phyloP scores from a whole-genome alignment of 2,329 filamentous ascomycete genomes.

The Diplodia seriata region DNA sequence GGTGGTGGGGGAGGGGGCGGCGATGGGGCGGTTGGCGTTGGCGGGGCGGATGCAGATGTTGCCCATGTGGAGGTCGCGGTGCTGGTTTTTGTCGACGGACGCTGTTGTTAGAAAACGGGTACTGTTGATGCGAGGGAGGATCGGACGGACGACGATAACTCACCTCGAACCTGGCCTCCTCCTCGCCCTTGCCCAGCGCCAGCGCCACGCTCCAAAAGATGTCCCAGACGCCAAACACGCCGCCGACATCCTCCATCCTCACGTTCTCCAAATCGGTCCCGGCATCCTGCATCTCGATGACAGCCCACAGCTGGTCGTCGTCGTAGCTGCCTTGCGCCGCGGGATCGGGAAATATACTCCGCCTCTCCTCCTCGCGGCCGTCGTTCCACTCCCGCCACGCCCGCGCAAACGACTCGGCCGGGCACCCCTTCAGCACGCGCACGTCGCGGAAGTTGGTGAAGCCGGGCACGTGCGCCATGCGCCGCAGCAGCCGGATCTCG shows the following conservation, averaged over 20 bases:
- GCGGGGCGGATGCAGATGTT: slow-evolving; percentile 64
- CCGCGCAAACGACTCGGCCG: slow-evolving; percentile 57
- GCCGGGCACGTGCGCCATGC: slow-evolving; percentile 65
- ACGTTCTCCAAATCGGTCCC: slow-evolving; percentile 59
- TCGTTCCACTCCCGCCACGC: slow-evolving; percentile 57
- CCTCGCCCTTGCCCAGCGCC: slow-evolving; percentile 67
- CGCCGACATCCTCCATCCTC: slow-evolving; percentile 40
- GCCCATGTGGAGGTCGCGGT: slow-evolving; percentile 71
- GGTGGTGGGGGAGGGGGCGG: slow-evolving; percentile 40
- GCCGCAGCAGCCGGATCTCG: slow-evolving; percentile 62
- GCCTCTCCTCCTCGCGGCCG: slow-evolving; percentile 51
- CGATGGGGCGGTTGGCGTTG: slow-evolving; percentile 36
- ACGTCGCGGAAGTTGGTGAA: slow-evolving; percentile 68
- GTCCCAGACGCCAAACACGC: slow-evolving; percentile 62
- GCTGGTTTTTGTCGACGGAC: slow-evolving; percentile 43
- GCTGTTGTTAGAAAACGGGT: neutral
- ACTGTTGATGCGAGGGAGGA: neutral
- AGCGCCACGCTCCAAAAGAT: slow-evolving; percentile 72
- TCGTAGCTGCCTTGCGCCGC: slow-evolving; percentile 60
- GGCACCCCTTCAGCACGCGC: slow-evolving; percentile 63
- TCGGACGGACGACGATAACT: neutral
- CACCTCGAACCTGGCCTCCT: slow-evolving; percentile 65
- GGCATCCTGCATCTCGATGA: slow-evolving; percentile 71
- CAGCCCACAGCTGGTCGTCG: slow-evolving; percentile 66
- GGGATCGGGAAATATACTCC: slow-evolving; percentile 63